Base-by-base conservation (phyloP, 345 rosid genomes). In the Cardiospermum halicacabum region DNA sequence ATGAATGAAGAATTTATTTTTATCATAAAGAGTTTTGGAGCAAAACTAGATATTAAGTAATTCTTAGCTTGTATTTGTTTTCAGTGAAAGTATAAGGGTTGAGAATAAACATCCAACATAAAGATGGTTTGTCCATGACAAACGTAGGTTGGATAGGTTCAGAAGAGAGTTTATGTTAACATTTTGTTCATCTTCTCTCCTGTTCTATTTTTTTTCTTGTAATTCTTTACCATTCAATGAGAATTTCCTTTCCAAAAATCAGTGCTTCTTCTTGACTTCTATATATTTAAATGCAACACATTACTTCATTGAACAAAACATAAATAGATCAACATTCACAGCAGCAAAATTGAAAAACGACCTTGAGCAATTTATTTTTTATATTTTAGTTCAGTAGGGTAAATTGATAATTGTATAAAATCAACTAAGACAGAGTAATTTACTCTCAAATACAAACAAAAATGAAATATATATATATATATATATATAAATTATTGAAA, bases 61-160 rank as follows among this genome's bases (percentile, higher is more conserved):
- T n/a, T n/a, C 21, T 22, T 34, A 48, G 66, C 27, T 25, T 32
- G n/a, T 34, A 26, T 62, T 5, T 55, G 24, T 65, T 51, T 68
- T 32, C 42, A 56, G 47, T 48, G 43, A 47, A n/a, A 53, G 53
- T 25, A 68, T 58, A 53, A 47, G 58, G 54, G 16, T 70, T 26
- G 54, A 58, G 62, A 79, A 69, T 72, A 68, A 69, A 51, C 64
- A 69, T 58, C 68, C 34, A 37, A 69, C 61, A 13, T 5, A 26
- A 22, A 59, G n/a, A n/a, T n/a, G 67, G 67, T 49, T 57, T 72
- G 71, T 53, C 9, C 24, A 5, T 13, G 66, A 49, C 62, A 56
- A 28, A 58, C 62, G 15, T 30, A 16, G 22, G 58, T 45, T 54
- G 64, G 68, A 39, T 36, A 67, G 39, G 39, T 34, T 34, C 9